Conservation (phyloP, 345 rosid species). For the Euphorbia peplus region DNA sequence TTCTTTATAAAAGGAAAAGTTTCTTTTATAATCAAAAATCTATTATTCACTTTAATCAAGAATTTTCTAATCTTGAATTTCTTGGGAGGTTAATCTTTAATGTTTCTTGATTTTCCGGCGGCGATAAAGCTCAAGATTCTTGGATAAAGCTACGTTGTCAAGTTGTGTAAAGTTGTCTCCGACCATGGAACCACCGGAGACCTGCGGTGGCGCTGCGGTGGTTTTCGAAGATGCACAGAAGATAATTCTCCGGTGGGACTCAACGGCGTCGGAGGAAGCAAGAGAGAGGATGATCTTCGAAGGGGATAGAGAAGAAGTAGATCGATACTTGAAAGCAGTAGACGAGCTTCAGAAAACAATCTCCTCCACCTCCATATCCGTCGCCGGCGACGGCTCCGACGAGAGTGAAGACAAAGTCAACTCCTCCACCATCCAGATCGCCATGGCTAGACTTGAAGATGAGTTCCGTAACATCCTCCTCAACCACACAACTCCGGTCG, state of each 20-base stretch:
- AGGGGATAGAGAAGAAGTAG: slow-evolving; percentile 66
- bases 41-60: background rate
- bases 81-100: too few relatives aligned
- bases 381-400: too few relatives aligned
- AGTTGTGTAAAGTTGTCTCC: background rate
- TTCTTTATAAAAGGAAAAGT: background rate
- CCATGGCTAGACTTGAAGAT: slow-evolving; percentile 96
- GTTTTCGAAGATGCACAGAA: slow-evolving; percentile 62
- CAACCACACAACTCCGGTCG: slow-evolving; percentile 56
- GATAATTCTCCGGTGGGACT: slow-evolving; percentile 86
- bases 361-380: slow-evolving; percentile 43
- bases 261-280: slow-evolving; percentile 81
- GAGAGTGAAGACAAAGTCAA: slow-evolving; percentile 44
- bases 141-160: background rate
- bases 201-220: slow-evolving; percentile 4
- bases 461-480: slow-evolving; percentile 86
- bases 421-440: slow-evolving; percentile 78
- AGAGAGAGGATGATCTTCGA: slow-evolving; percentile 82
- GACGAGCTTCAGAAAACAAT: slow-evolving; percentile 75
- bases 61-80: background rate
- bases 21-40: background rate
- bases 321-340: slow-evolving; percentile 79
- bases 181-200: slow-evolving; percentile 62
- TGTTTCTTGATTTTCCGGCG: too few relatives aligned
- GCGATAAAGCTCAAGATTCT: background rate